These are phyloP conservation scores for Wickerhamomyces sp. DNA, from an alignment of 1,139 yeast genomes.

Conservation along the genomic window DNA sequence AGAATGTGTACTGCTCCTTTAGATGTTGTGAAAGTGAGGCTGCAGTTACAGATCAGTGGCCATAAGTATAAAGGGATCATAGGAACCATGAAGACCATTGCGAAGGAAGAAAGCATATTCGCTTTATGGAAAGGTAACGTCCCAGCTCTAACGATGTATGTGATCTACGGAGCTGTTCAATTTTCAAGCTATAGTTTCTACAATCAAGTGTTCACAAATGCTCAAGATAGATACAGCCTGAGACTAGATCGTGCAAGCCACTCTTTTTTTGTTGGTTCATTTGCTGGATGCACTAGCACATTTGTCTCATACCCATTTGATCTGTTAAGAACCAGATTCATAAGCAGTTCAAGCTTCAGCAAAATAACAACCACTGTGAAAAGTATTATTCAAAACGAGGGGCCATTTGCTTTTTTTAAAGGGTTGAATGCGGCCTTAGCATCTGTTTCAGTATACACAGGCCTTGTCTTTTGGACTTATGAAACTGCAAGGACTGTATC, in stretches of 20 bases:
- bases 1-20: constrained; percentile 81
- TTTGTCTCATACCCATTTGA: constrained; percentile 82
- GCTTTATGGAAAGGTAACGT: constrained; percentile 94
- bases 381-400: constrained; percentile 44
- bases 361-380: constrained; percentile 42
- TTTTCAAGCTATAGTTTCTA: constrained; percentile 66
- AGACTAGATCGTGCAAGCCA: constrained; percentile 38
- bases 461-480: constrained; percentile 66
- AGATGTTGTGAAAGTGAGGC: constrained; percentile 82
- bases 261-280: constrained; percentile 63
- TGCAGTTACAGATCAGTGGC: constrained; percentile 51
- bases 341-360: constrained; percentile 50
- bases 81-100: constrained; percentile 33
- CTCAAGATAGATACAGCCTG: constrained; percentile 27
- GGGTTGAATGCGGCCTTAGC: constrained; percentile 63
- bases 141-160: constrained; percentile 85
- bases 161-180: constrained; percentile 81
- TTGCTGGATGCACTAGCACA: constrained; percentile 76
- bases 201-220: constrained; percentile 37
- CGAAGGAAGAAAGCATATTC: constrained; percentile 46
- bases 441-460: constrained; percentile 63
- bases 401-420: constrained; percentile 52
- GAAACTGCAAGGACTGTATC: constrained; percentile 30
- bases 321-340: constrained; percentile 76
- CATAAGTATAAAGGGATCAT: constrained; percentile 31